phyloP scores from a whole-genome alignment of 176 grass and related monocot genomes.

The Hordeum vulgare region DNA sequence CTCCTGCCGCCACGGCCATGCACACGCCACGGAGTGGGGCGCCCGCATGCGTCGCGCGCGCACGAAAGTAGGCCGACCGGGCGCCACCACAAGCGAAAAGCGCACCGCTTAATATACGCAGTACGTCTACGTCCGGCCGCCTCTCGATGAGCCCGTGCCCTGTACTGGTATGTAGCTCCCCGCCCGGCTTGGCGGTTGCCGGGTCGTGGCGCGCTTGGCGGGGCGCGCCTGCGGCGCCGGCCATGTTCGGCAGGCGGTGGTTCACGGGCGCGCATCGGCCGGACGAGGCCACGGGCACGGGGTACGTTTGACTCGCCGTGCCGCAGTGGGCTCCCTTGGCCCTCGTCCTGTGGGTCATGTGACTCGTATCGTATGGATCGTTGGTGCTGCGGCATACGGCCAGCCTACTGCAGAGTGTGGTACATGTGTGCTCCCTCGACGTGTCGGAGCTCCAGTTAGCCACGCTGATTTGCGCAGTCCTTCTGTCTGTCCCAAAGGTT shows the following conservation, averaged over 20 bases:
- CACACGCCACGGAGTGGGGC: too few relatives aligned
- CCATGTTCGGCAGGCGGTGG: slow-evolving; percentile 1
- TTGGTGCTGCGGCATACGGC: background rate
- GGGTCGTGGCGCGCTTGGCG: background rate
- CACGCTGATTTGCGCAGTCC: background rate
- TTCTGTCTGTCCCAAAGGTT: background rate
- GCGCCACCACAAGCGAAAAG: background rate
- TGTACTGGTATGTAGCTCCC: background rate
- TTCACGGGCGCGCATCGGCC: slow-evolving; percentile 24
- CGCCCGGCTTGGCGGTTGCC: slow-evolving; percentile 28
- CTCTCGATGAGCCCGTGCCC: background rate
- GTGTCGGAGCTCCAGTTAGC: background rate
- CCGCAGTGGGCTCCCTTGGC: background rate
- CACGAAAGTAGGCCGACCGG: background rate
- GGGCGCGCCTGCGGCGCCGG: too few relatives aligned
- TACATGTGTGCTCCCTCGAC: background rate
- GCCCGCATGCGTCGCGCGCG: background rate
- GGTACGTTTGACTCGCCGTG: slow-evolving; percentile 18
- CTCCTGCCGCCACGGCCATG: background rate
- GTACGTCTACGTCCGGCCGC: background rate
- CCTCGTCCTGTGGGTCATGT: background rate
- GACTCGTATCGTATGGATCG: background rate
- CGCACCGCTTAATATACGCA: background rate
- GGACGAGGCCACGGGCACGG: slow-evolving; percentile 36
- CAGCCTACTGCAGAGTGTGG: background rate